Conservation (phyloP, 1,139 yeast species). For the Candida frijolesensis region DNA sequence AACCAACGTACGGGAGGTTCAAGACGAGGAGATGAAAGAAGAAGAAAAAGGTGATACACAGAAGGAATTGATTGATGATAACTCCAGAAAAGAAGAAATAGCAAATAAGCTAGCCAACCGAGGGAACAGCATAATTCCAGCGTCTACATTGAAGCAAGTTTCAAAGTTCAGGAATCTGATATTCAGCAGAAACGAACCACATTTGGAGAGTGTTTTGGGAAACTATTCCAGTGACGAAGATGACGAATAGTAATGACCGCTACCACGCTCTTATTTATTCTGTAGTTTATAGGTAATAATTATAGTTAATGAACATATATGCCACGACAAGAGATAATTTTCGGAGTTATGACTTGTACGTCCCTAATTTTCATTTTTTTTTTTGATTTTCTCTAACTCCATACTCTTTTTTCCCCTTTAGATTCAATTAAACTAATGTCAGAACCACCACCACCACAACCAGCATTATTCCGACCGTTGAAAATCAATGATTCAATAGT, state of each 20-base stretch:
- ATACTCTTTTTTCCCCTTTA: too few species aligned
- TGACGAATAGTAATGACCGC: conserved; percentile 10
- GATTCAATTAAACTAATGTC: background rate
- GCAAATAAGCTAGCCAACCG: background rate
- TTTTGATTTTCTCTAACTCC: background rate
- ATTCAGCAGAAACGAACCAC: conserved; percentile 7
- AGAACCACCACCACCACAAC: conserved; percentile 8
- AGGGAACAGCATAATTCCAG: conserved; percentile 11
- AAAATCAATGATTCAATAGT: conserved; percentile 15
- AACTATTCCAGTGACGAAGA: conserved; percentile 33
- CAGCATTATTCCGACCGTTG: conserved; percentile 21
- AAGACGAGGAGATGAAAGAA: conserved; percentile 13
- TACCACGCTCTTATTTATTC: background rate
- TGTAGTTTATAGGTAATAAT: background rate
- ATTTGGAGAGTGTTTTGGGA: conserved; percentile 14
- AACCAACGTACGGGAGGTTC: conserved; percentile 17
- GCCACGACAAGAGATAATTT: too few species aligned
- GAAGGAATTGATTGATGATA: too few species aligned
- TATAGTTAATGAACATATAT: background rate
- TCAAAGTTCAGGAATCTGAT: conserved; percentile 11
- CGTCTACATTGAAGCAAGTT: conserved; percentile 14
- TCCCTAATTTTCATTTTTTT: too few species aligned
- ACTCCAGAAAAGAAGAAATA: too few species aligned
- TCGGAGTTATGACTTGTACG: too few species aligned
- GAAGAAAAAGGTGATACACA: background rate